Conservation (phyloP, 2,329 filamentous ascomycete genomes). For the Capronia coronata region DNA sequence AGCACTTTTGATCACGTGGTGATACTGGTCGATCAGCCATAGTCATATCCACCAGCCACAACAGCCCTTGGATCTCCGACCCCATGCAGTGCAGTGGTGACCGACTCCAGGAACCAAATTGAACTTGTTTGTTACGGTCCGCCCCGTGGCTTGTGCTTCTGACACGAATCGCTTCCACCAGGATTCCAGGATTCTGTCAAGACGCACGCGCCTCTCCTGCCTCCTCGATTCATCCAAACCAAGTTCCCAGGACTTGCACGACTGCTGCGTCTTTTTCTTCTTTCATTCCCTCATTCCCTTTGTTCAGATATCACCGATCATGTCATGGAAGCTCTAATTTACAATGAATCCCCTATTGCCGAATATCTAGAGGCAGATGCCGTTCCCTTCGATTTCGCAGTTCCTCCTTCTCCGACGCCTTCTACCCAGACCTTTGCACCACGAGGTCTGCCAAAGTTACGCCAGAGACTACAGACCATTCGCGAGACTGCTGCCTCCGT, state of each 20-base stretch:
- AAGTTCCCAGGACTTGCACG: background rate
- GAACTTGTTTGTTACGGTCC: background rate
- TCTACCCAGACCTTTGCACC: conserved; percentile 40
- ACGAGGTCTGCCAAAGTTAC: conserved; percentile 33
- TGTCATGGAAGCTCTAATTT: conserved; percentile 79
- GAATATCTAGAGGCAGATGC: conserved; percentile 77
- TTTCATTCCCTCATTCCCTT: conserved; percentile 5
- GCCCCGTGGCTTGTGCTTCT: background rate
- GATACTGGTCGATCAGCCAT: too few relatives aligned
- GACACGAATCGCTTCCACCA: background rate
- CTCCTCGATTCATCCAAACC: conserved; percentile 4
- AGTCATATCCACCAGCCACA: too few relatives aligned
- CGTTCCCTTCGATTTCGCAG: conserved; percentile 38
- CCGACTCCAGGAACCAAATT: too few relatives aligned
- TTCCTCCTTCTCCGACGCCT: conserved; percentile 35
- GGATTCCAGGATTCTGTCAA: background rate
- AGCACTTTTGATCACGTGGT: too few relatives aligned
- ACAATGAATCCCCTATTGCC: conserved; percentile 79
- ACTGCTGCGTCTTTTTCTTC: background rate
- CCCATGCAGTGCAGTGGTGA: too few relatives aligned
- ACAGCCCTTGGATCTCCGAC: too few relatives aligned
- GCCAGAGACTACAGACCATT: conserved; percentile 18
- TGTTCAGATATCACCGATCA: conserved; percentile 13
- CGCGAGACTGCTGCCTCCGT: conserved; percentile 20
- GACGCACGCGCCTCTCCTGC: conserved; percentile 6